Evolutionary conservation across 345 rosid genomes (phyloP).

Genomic region (Eucalyptus grandis): DNA sequence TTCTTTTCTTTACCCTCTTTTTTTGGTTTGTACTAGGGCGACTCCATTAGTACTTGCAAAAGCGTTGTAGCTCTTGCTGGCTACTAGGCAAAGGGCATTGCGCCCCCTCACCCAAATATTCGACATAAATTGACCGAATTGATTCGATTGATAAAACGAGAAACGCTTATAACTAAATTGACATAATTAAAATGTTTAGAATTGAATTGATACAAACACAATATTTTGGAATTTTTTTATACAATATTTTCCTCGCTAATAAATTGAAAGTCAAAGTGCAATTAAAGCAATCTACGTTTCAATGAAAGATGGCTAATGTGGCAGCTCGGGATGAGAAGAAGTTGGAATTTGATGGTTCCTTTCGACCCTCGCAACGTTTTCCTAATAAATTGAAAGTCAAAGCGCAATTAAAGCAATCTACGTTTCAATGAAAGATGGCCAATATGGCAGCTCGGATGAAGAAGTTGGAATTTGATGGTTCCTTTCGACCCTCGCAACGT

Average conservation of each 20-base stretch:
- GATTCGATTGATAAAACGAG: fast-evolving
- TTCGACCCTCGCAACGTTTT: background rate
- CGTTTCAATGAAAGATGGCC: background rate
- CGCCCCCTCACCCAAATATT: background rate
- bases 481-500: background rate
- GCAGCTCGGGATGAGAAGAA: background rate
- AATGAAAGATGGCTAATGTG: background rate
- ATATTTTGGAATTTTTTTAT: fast-evolving
- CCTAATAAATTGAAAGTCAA: too few species aligned
- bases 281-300: background rate
- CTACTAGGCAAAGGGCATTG: background rate
- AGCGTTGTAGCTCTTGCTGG: background rate
- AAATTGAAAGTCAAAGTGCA: background rate
- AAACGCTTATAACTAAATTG: fast-evolving
- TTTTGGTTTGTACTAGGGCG: too few species aligned
- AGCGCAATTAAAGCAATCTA: too few species aligned
- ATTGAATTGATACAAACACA: fast-evolving
- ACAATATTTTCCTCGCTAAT: background rate
- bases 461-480: background rate
- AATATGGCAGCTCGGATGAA: background rate
- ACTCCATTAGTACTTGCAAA: fast-evolving
- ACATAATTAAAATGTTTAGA: too few species aligned
- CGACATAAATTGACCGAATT: fast-evolving
- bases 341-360: background rate
- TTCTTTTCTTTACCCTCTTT: too few species aligned